Evolutionary conservation across 2,329 filamentous ascomycete genomes (phyloP).

Genomic region (Sphaerulina musiva): DNA sequence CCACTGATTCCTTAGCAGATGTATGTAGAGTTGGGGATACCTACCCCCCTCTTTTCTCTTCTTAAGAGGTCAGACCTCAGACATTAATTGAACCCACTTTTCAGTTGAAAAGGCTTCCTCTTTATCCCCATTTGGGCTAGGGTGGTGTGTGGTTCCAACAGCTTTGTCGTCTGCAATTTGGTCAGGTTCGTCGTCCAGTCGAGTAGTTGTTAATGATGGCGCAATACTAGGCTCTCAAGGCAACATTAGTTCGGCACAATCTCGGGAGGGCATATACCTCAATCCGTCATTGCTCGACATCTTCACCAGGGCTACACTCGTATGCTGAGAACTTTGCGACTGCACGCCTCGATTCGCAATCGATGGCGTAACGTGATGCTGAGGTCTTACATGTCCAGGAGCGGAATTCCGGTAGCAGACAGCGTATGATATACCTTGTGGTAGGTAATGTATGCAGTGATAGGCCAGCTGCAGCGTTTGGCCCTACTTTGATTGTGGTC

Average conservation of each 20-base stretch:
- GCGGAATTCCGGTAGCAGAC: neutral
- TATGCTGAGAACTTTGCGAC: neutral
- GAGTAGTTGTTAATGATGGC: constrained; percentile 2
- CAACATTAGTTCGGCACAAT: constrained; percentile 6
- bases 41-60: too few relatives aligned
- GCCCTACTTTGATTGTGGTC: neutral
- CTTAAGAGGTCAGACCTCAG: too few relatives aligned
- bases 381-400: neutral
- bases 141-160: too few relatives aligned
- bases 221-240: constrained; percentile 3
- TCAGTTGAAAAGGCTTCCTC: too few relatives aligned
- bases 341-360: neutral
- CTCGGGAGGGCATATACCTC: neutral
- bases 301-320: neutral
- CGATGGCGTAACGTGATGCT: neutral
- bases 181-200: neutral
- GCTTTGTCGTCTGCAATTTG: neutral
- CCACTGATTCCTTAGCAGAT: too few relatives aligned
- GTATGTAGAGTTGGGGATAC: too few relatives aligned
- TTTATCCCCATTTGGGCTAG: too few relatives aligned
- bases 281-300: neutral
- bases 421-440: neutral
- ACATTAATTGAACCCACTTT: too few relatives aligned
- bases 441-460: neutral
- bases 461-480: constrained; percentile 1